Evolutionary conservation across 805 yeast species (phyloP).

Genomic region (Isabelozyma pseudorhagii): DNA sequence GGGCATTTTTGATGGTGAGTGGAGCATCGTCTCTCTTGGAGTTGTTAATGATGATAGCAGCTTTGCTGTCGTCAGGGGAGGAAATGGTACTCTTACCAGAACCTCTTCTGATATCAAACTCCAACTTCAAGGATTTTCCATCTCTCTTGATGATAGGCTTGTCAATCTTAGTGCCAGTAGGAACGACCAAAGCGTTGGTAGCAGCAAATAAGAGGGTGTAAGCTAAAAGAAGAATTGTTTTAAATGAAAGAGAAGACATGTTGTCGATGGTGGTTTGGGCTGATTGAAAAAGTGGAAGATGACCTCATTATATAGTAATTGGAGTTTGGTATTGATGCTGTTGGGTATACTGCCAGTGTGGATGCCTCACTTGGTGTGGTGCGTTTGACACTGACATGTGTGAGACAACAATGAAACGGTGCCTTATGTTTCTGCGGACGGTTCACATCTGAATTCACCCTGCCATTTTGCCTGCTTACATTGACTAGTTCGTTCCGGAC

Average conservation of each 20-base stretch:
- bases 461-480: no score
- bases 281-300: no score
- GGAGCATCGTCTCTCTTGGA: conserved; percentile 5
- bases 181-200: background rate
- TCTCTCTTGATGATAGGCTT: background rate
- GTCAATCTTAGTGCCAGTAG: background rate
- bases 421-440: no score
- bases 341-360: no score
- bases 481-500: no score
- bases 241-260: background rate
- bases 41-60: background rate
- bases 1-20: conserved; percentile 7
- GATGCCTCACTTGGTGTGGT: no score
- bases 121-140: background rate
- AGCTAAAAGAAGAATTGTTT: background rate
- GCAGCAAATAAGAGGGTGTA: background rate
- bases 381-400: no score
- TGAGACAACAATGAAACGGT: no score
- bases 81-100: background rate
- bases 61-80: background rate
- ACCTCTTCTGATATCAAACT: background rate
- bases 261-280: background rate
- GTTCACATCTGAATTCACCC: no score
- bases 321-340: no score
- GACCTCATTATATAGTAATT: no score